A percentile compares a stretch with the other conserved stretches of the same genome.
Conservation (phyloP, 2,329 filamentous ascomycete genomes). For the Fusarium sp. region DNA sequence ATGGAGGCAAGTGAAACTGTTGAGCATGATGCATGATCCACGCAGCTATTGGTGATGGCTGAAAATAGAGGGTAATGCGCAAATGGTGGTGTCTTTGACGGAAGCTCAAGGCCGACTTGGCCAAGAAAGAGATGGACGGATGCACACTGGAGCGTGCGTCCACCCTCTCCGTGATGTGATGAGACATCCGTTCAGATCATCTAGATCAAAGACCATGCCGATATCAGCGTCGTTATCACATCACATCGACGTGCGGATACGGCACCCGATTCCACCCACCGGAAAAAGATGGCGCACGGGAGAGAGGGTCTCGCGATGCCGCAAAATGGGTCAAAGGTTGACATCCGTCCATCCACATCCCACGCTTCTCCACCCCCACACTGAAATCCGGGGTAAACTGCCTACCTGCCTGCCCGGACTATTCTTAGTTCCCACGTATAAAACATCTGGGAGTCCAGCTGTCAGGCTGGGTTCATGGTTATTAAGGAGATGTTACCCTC, state of each 20-base stretch:
- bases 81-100: not conserved
- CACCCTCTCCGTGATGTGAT: constrained; percentile 7
- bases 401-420: not conserved
- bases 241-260: constrained; percentile 12
- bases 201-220: constrained; percentile 17
- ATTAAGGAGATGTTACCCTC: constrained; percentile 15
- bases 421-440: constrained; percentile 33
- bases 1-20: not conserved
- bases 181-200: constrained; percentile 20
- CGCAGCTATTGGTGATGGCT: constrained; percentile 2
- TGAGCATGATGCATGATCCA: constrained; percentile 6
- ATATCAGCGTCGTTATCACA: constrained; percentile 6
- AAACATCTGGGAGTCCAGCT: constrained; percentile 11
- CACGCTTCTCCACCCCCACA: constrained; percentile 44
- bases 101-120: not conserved
- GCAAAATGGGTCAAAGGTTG: constrained; percentile 29
- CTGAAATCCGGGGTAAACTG: constrained; percentile 35
- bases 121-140: not conserved
- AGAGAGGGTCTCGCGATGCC: constrained; percentile 25
- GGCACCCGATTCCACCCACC: constrained; percentile 30
- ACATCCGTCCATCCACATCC: constrained; percentile 21
- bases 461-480: constrained; percentile 22
- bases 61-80: constrained; percentile 10
- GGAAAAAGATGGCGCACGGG: constrained; percentile 25
- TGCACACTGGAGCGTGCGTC: constrained; percentile 10